Base-by-base conservation (phyloP, 2,329 filamentous ascomycete species). In the Drechslerella coelobrocha region DNA sequence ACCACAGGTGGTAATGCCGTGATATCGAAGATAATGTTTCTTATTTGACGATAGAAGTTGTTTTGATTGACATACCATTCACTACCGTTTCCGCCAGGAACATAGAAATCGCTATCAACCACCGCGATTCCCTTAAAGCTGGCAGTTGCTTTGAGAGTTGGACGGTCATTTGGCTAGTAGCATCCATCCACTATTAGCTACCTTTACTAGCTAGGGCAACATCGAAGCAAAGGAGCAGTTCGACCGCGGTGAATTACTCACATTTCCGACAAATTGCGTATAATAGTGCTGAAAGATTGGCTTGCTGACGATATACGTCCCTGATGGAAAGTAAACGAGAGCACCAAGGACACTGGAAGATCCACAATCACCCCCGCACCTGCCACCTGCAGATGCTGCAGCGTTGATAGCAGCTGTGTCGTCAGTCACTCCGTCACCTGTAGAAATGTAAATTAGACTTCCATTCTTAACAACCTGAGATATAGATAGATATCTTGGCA, bases 41-140 rank as follows among this genome's bases (percentile, higher is more conserved):
- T 81, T 65, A 89, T 82, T 73, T 86, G 84, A 47, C 86, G 81
- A 75, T 82, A 87, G 78, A 90, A 90, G 8, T 88, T 84, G 73
- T 85, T 86, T 43, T 73, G 69, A 43, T 76, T 76, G 10, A 77
- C 59, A 50, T 77, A 77, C 76, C 76, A 78, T 73, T 81, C 76
- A 9, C 78, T 78, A 24, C 77, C 78, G 0, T 81, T 17, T 0
- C 39, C 56, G 14, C 62, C 80, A 84, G 78, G 43, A 37, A 85
- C 84, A 79, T 97, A 97, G 0, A 92, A 92, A 76, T 97, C 1
- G 90, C 90, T 84, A 77, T 97, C 92, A 74, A 97, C 89, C 54
- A 97, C 85, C 48, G 90, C 92, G 82, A 96, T 94, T 52, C 55
- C 92, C 92, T 2, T 82, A 77, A 97, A 97, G 75, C 82, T 81